Evolutionary conservation across 1,139 yeast species (phyloP).

Genomic region (Yamadazyma sp.): DNA sequence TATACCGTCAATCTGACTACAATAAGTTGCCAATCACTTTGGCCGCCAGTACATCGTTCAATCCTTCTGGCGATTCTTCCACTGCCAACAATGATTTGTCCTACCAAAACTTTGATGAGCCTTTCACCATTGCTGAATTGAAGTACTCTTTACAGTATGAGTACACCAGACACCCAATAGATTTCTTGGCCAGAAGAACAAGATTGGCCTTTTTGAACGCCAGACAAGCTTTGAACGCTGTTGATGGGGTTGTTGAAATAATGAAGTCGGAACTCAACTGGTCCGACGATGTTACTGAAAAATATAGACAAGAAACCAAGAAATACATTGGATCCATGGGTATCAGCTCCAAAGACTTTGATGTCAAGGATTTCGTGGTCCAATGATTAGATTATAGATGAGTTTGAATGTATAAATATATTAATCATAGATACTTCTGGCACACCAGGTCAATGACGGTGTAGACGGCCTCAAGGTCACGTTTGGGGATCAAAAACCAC

Average conservation of each 20-base stretch:
- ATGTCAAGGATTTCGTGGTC: conserved; percentile 29
- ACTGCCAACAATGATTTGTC: conserved; percentile 37
- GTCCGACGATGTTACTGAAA: conserved; percentile 59
- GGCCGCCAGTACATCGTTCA: conserved; percentile 42
- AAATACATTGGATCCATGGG: conserved; percentile 66
- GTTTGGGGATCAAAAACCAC: conserved; percentile 58
- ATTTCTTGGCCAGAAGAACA: conserved; percentile 90
- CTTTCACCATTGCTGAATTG: conserved; percentile 91
- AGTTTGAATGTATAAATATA: no score
- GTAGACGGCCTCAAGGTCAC: conserved; percentile 37
- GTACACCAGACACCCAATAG: conserved; percentile 84
- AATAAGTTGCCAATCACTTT: conserved; percentile 64
- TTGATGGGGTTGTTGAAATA: conserved; percentile 82
- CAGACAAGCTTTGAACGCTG: conserved; percentile 75
- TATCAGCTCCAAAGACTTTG: conserved; percentile 37
- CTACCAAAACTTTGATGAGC: conserved; percentile 67
- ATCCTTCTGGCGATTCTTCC: conserved; percentile 35
- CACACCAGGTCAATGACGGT: conserved; percentile 33
- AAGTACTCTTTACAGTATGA: conserved; percentile 80
- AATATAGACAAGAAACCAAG: conserved; percentile 54
- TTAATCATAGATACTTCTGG: not conserved
- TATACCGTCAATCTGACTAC: conserved; percentile 51
- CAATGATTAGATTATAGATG: conserved; percentile 16
- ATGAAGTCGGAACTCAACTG: conserved; percentile 81
- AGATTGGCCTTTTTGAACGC: conserved; percentile 92